A percentile compares a stretch with the other conserved stretches of the same genome.
Conservation (phyloP, 805 yeast species). For the Grigorovia jiainica region DNA sequence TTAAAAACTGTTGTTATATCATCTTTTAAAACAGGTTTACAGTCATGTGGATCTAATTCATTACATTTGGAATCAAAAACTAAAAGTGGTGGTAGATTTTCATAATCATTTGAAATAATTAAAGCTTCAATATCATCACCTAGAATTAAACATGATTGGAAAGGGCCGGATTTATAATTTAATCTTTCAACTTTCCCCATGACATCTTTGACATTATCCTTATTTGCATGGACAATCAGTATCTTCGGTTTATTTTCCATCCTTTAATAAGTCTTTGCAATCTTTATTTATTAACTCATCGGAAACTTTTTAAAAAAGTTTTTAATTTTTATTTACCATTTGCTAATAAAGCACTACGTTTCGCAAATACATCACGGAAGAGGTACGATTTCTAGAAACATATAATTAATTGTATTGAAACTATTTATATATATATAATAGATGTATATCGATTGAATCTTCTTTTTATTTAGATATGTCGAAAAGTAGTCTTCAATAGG, state of each 20-base stretch:
- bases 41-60: not conserved
- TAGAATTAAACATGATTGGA: slow-evolving; percentile 43
- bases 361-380: too few species aligned
- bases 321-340: too few species aligned
- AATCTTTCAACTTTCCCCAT: slow-evolving; percentile 42
- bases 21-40: not conserved
- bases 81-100: slow-evolving; percentile 12
- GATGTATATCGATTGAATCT: too few species aligned
- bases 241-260: not conserved
- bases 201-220: slow-evolving; percentile 17
- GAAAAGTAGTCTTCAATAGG: too few species aligned
- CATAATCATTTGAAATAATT: slow-evolving; percentile 7
- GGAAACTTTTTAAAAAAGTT: not conserved
- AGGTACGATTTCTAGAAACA: too few species aligned
- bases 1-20: slow-evolving; percentile 25
- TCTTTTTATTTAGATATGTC: too few species aligned
- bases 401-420: too few species aligned
- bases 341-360: too few species aligned
- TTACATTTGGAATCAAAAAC: slow-evolving; percentile 3
- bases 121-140: slow-evolving; percentile 33
- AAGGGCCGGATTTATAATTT: slow-evolving; percentile 55
- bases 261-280: not conserved
- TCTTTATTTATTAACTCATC: not conserved
- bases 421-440: too few species aligned
- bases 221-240: slow-evolving; percentile 10